Evolutionary conservation across 2,329 filamentous ascomycete genomes (phyloP).

Genomic region (Sordariomycetes sp.): DNA sequence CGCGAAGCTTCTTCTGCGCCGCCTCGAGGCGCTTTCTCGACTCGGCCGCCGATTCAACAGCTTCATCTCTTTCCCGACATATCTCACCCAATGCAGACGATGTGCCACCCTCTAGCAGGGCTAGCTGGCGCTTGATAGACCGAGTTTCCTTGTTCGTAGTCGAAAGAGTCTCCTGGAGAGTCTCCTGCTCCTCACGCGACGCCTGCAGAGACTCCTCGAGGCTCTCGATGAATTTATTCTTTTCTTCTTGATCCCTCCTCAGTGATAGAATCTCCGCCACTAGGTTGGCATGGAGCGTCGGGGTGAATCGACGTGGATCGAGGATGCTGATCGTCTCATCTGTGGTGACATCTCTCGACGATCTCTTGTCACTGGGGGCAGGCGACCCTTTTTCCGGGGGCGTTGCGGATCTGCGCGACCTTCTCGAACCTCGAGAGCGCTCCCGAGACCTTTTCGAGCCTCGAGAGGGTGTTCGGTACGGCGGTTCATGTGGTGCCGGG

Average conservation of each 20-base stretch:
- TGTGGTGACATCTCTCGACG: constrained; percentile 42
- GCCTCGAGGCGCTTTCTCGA: constrained; percentile 64
- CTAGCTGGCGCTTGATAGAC: constrained; percentile 71
- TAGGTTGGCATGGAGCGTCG: constrained; percentile 84
- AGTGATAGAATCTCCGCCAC: constrained; percentile 88
- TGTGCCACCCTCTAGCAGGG: constrained; percentile 76
- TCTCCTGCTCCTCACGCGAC: constrained; percentile 61
- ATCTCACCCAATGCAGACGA: constrained; percentile 76
- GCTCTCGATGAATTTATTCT: constrained; percentile 72
- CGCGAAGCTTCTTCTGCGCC: constrained; percentile 63
- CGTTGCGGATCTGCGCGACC: constrained; percentile 55
- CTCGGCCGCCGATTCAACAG: constrained; percentile 59
- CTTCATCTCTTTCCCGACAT: constrained; percentile 73
- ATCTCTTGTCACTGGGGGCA: constrained; percentile 34
- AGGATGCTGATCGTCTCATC: constrained; percentile 63
- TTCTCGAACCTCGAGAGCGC: constrained; percentile 42
- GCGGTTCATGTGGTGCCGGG: constrained; percentile 58
- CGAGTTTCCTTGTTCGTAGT: constrained; percentile 62
- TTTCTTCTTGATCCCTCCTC: constrained; percentile 81
- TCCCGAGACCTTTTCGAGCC: constrained; percentile 42
- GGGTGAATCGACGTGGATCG: constrained; percentile 86
- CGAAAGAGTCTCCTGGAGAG: constrained; percentile 47
- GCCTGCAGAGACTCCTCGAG: constrained; percentile 65
- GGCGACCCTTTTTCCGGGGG: constrained; percentile 42
- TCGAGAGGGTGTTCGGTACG: constrained; percentile 60